Conservation (phyloP, 176 grass and related monocot genomes). For the Rhynchospora breviuscula region DNA sequence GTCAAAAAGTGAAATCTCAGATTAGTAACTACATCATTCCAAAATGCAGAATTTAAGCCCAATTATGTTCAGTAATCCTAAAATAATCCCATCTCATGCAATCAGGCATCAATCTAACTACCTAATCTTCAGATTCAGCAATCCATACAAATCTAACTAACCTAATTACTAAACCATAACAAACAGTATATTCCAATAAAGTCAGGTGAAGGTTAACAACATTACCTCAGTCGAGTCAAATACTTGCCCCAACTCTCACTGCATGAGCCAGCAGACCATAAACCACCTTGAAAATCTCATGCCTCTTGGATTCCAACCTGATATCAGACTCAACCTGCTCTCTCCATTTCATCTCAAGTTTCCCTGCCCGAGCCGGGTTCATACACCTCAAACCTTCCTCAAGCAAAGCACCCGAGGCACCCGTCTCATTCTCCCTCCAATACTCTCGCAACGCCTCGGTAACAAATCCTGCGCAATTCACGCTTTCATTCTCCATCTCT, state of each 20-base stretch:
- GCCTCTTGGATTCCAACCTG: constrained; percentile 38
- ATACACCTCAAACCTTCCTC: constrained; percentile 44
- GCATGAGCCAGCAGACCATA: constrained; percentile 42
- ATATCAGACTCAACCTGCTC: constrained; percentile 55
- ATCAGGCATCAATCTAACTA: neutral
- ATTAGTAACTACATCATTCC: neutral
- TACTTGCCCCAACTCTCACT: constrained; percentile 44
- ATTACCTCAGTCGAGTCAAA: constrained; percentile 23
- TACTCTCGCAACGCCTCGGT: constrained; percentile 49
- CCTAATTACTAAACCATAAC: neutral
- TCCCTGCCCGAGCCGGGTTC: constrained; percentile 22
- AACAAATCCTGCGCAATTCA: constrained; percentile 23
- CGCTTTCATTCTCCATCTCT: constrained; percentile 11
- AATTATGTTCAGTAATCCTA: neutral
- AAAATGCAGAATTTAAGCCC: neutral
- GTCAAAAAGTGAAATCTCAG: neutral
- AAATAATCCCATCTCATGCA: neutral
- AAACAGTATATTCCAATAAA: neutral
- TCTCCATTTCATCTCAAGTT: constrained; percentile 51
- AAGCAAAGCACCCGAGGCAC: constrained; percentile 25
- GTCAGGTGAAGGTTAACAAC: neutral
- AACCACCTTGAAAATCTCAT: constrained; percentile 68
- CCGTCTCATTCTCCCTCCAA: constrained; percentile 38
- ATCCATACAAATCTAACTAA: neutral
- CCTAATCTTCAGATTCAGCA: neutral